Evolutionary conservation across 75 land plant species (phyloP), one percentile per base, ranked within the genome.

Genomic region (Larix kaempferi): DNA sequence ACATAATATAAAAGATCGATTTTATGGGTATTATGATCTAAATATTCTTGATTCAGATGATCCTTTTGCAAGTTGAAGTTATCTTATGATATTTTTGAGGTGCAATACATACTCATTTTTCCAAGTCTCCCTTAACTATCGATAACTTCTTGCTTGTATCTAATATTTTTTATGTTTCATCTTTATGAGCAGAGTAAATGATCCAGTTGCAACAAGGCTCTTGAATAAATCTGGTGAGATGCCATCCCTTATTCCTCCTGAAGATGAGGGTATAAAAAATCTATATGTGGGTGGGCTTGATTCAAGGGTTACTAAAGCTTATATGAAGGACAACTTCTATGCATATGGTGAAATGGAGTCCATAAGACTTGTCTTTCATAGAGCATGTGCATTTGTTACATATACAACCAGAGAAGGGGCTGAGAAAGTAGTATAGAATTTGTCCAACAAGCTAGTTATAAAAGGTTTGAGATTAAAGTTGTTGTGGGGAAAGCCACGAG

Each of bases 371-470:
- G 95, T 91, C 14, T 84, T 85, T 14, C 93, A 92, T 56, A 82
- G 92, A 25, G 99, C 99, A 11, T 94, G 94, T 77, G 99, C 95
- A n/a, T 96, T 96, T 82, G 95, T 96, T 3, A 89, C 99, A 19
- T 96, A 96, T 87, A 96, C 99, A 7, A 96, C 90, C 21, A 88
- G 99, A 73, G 99, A 97, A 71, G 99, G 87, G 55, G 95, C 98
- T 16, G 99, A 97, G 82, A 97, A 87, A 78, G 99, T 98, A 37
- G 99, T 95, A 39, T 95, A 94, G 69, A 89, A 97, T 78, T 90
- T 97, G 12, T 88, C 99, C 16, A 94, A 97, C 78, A 97, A 92
- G 75, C 91, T 97, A 6, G 99, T 97, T 58, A 87, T 97, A 39
- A 97, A 94, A 64, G 99, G 99, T 1, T 73, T 94, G 56, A 88